Evolutionary conservation across 768 basidiomycete genomes (phyloP).

Genomic region (Amanita rimosa): DNA sequence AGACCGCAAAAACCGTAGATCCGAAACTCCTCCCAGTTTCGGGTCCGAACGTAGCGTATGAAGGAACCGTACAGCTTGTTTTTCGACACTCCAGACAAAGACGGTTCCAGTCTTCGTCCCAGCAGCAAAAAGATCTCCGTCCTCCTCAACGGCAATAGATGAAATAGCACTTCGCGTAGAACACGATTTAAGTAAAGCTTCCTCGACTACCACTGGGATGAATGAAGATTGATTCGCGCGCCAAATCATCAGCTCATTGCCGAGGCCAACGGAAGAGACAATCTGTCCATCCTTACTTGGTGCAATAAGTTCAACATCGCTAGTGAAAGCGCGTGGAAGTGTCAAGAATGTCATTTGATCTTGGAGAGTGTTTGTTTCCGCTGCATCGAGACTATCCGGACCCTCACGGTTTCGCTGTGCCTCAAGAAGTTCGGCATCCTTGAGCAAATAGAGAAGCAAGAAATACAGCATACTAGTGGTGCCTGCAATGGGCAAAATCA

Average conservation of each 20-base stretch:
- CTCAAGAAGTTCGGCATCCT: constrained; percentile 85
- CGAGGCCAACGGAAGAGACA: constrained; percentile 62
- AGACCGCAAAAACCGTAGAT: constrained; percentile 37
- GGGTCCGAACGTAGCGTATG: constrained; percentile 31
- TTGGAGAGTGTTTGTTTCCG: constrained; percentile 24
- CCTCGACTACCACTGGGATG: constrained; percentile 37
- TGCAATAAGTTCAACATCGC: constrained; percentile 76
- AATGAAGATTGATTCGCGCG: constrained; percentile 29
- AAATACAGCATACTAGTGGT: constrained; percentile 69
- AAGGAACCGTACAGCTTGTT: constrained; percentile 22
- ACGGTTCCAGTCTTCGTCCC: constrained; percentile 62
- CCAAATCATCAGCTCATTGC: constrained; percentile 73
- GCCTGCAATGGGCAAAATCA: constrained; percentile 72
- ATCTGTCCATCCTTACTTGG: constrained; percentile 55
- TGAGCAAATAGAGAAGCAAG: constrained; percentile 76
- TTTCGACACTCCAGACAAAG: constrained; percentile 47
- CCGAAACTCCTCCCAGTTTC: constrained; percentile 38
- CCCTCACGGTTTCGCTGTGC: constrained; percentile 62
- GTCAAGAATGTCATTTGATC: constrained; percentile 47
- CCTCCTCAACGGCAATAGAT: constrained; percentile 49
- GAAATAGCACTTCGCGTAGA: constrained; percentile 40
- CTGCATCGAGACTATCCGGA: constrained; percentile 20
- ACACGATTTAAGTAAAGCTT: constrained; percentile 40
- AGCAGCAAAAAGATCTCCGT: constrained; percentile 53
- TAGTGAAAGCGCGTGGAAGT: constrained; percentile 69